A percentile compares a stretch with the other conserved stretches of the same genome.
These are phyloP conservation scores for Haplosporangium gracile DNA, from an alignment of 192 early-diverging fungal species.

Conservation along the genomic window DNA sequence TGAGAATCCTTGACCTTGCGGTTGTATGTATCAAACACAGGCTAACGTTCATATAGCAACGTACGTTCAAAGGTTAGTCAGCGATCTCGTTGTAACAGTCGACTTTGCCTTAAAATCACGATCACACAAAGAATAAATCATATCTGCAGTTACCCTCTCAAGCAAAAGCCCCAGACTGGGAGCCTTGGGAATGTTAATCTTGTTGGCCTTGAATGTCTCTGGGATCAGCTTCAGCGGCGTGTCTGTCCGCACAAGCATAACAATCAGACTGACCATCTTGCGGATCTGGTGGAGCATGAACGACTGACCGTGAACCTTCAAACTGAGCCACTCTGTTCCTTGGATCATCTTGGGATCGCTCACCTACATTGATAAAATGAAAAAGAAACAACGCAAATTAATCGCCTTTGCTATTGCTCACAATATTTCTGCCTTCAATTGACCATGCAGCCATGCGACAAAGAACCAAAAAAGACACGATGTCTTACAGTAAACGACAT, in stretches of 20 bases:
- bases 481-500: slow-evolving; percentile 77
- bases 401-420: background rate
- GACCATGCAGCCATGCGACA: background rate
- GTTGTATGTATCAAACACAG: slow-evolving; percentile 80
- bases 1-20: slow-evolving; percentile 55
- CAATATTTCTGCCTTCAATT: background rate
- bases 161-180: slow-evolving; percentile 91
- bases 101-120: background rate
- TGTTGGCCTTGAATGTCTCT: slow-evolving; percentile 71
- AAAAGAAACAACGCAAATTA: slow-evolving; percentile 5
- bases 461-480: background rate
- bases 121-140: slow-evolving; percentile 1
- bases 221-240: slow-evolving; percentile 80
- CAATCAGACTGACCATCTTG: slow-evolving; percentile 96
- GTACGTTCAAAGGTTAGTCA: background rate
- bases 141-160: slow-evolving; percentile 68
- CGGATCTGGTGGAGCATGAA: slow-evolving; percentile 99
- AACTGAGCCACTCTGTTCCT: slow-evolving; percentile 89
- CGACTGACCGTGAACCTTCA: slow-evolving; percentile 94
- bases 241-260: slow-evolving; percentile 82
- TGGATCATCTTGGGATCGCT: slow-evolving; percentile 77
- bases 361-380: slow-evolving; percentile 29
- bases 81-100: background rate
- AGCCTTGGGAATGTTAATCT: slow-evolving; percentile 97
- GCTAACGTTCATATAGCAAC: slow-evolving; percentile 25